Conservation (phyloP, 345 rosid species). For the Kernera saxatilis region DNA sequence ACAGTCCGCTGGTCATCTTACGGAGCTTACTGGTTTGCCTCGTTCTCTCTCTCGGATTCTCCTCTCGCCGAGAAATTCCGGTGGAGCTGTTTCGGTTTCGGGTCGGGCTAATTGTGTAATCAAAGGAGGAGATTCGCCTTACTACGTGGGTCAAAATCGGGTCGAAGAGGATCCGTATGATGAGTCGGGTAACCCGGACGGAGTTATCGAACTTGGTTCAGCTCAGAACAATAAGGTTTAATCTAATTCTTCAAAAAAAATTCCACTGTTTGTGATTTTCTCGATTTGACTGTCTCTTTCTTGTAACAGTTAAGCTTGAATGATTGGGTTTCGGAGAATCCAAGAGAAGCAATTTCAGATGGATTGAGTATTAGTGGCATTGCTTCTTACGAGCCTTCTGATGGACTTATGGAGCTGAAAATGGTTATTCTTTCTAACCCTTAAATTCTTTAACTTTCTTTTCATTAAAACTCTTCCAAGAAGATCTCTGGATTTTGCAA, state of each 20-base stretch:
- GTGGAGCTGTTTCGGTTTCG: conserved; percentile 57
- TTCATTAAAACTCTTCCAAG: not conserved
- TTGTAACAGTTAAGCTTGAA: not conserved
- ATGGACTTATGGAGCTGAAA: conserved; percentile 73
- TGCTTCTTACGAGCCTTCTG: conserved; percentile 64
- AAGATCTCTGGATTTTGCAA: not conserved
- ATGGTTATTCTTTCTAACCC: conserved; percentile 37
- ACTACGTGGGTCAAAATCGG: conserved; percentile 46
- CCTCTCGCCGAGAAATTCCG: conserved; percentile 58
- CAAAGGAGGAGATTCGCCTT: conserved; percentile 52
- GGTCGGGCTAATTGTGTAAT: conserved; percentile 45
- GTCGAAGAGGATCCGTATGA: conserved; percentile 68
- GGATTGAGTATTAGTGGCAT: conserved; percentile 47
- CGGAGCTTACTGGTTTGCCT: conserved; percentile 51
- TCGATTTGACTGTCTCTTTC: not conserved
- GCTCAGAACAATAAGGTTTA: conserved; percentile 46
- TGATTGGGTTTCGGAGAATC: conserved; percentile 60
- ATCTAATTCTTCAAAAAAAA: not conserved
- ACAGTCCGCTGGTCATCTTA: conserved; percentile 42
- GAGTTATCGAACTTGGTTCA: conserved; percentile 71
- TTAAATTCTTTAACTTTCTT: not conserved
- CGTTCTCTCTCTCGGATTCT: conserved; percentile 60
- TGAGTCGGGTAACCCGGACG: conserved; percentile 56
- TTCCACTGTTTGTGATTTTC: conserved; percentile 42
- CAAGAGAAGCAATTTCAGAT: conserved; percentile 42